phyloP scores from a whole-genome alignment of 805 yeast genomes.

The Dipodascopsis uninucleata region DNA sequence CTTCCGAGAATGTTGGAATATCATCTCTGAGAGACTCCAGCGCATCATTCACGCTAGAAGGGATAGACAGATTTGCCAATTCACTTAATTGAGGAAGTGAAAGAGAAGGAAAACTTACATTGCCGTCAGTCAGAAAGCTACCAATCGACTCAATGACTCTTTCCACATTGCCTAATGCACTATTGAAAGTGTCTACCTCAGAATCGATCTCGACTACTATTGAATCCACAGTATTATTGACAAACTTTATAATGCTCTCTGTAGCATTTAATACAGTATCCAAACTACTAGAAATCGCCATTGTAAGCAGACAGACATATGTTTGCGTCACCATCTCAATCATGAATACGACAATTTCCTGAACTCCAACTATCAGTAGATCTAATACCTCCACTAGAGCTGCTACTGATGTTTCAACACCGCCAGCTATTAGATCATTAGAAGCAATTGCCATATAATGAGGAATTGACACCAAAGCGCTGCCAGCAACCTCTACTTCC shows the following conservation, averaged over 20 bases:
- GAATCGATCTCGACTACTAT: conserved; percentile 61
- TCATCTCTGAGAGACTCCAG: conserved; percentile 50
- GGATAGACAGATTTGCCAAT: conserved; percentile 59
- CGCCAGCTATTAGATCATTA: conserved; percentile 47
- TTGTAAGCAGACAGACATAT: conserved; percentile 72
- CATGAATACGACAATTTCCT: conserved; percentile 57
- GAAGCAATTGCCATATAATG: conserved; percentile 54
- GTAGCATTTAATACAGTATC: conserved; percentile 72
- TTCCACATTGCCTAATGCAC: conserved; percentile 53
- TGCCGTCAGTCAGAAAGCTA: conserved; percentile 49
- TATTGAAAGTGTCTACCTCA: conserved; percentile 60
- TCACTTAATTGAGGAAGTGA: conserved; percentile 48
- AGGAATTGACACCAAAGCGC: conserved; percentile 46
- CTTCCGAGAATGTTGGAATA: conserved; percentile 63
- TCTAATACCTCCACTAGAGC: conserved; percentile 46
- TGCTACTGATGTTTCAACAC: conserved; percentile 48
- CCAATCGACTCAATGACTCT: conserved; percentile 51
- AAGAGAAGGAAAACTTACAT: conserved; percentile 38
- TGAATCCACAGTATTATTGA: conserved; percentile 56
- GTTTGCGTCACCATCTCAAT: conserved; percentile 80
- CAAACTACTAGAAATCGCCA: conserved; percentile 69
- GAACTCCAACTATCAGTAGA: conserved; percentile 52
- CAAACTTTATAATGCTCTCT: conserved; percentile 53
- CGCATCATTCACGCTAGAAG: conserved; percentile 57
- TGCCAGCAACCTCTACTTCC: conserved; percentile 42